Evolutionary conservation across 139 green algal species (phyloP).

Genomic region (Auxenochlorella protothecoides): DNA sequence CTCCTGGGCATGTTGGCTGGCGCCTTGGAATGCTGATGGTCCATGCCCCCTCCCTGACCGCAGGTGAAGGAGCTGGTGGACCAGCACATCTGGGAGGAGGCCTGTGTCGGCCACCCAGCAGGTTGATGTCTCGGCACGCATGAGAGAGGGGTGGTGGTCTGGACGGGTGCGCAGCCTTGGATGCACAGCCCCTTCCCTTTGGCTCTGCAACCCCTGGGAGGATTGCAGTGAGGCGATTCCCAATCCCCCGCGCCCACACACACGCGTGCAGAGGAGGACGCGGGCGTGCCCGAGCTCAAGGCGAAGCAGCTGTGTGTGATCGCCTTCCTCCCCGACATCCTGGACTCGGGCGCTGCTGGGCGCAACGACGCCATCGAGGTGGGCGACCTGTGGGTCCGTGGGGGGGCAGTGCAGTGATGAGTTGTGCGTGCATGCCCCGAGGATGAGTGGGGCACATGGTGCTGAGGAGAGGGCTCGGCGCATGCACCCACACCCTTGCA

Average conservation of each 20-base stretch:
- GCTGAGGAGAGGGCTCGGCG: no score
- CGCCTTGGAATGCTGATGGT: neutral
- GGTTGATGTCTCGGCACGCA: neutral
- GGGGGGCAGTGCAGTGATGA: no score
- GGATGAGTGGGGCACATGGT: no score
- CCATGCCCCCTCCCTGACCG: neutral
- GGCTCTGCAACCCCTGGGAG: no score
- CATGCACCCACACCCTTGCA: no score
- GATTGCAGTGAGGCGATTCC: no score
- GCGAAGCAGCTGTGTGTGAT: slow-evolving; percentile 69
- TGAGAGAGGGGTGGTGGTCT: neutral
- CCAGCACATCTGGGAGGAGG: slow-evolving; percentile 42
- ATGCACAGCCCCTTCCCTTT: neutral
- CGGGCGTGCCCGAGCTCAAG: slow-evolving; percentile 1
- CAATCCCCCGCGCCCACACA: no score
- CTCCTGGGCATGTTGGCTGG: neutral
- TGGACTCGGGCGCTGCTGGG: slow-evolving; percentile 66
- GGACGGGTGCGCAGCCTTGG: slow-evolving; percentile 15
- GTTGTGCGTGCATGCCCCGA: no score
- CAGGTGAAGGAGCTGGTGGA: slow-evolving; percentile 55
- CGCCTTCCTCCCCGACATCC: slow-evolving; percentile 83
- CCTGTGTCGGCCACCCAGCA: slow-evolving; percentile 42
- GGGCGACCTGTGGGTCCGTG: no score
- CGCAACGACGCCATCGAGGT: slow-evolving; percentile 54
- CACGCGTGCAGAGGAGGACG: no score